These are phyloP conservation scores for Linnemannia zychae DNA, from an alignment of 192 early-diverging fungal species.

Conservation along the genomic window DNA sequence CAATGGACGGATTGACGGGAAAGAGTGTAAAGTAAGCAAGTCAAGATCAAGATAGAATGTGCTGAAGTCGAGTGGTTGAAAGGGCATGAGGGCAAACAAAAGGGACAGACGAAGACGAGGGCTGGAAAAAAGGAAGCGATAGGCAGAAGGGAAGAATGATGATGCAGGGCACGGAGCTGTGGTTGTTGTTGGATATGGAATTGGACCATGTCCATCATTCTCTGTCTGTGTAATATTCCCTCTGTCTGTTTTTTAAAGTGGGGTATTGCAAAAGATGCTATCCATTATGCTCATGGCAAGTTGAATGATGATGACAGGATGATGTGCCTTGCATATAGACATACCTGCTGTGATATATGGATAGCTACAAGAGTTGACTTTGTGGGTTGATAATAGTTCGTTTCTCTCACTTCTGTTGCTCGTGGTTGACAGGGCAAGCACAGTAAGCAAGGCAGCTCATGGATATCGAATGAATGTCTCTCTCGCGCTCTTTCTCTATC, in stretches of 20 bases:
- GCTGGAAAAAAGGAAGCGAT: not conserved
- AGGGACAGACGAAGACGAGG: not conserved
- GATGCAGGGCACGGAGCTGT: not conserved
- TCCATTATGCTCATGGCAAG: not conserved
- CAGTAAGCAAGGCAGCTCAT: constrained; percentile 1
- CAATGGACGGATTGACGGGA: not conserved
- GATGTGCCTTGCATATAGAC: not conserved
- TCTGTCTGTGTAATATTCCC: not conserved
- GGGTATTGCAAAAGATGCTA: not conserved
- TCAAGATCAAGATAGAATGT: not conserved
- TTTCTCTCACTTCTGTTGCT: constrained; percentile 12
- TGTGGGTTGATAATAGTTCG: not conserved
- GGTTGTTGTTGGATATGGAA: not conserved
- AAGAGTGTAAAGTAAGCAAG: not conserved
- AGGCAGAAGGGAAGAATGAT: not conserved
- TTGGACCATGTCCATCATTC: not conserved
- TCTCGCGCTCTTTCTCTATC: not conserved
- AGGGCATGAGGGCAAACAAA: not conserved
- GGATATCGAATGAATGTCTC: not conserved
- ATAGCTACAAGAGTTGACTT: not conserved
- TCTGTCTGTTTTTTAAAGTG: not conserved
- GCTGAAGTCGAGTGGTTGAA: not conserved
- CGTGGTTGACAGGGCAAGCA: not conserved
- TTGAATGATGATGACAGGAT: not conserved
- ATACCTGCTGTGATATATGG: not conserved